Percentiles rank a stretch among this genome's conserved stretches.
phyloP scores from a whole-genome alignment of 768 basidiomycete genomes.

The Suillus variegatus region DNA sequence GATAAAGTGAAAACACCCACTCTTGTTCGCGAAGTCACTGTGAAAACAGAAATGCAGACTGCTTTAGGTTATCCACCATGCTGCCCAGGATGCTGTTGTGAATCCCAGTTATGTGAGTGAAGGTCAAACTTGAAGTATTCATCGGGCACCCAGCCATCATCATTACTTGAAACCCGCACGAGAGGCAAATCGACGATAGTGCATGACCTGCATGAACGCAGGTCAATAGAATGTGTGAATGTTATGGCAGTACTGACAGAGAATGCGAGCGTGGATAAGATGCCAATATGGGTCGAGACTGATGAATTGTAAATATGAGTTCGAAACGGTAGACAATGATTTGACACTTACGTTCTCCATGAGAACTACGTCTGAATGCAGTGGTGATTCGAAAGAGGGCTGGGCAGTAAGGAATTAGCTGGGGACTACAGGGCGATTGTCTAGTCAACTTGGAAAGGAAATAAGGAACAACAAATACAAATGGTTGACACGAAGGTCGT shows the following conservation, averaged over 20 bases:
- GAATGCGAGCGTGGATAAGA: not conserved
- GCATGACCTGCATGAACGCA: not conserved
- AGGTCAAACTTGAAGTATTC: not conserved
- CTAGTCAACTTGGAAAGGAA: not conserved
- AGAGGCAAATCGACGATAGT: not conserved
- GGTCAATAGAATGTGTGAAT: not conserved
- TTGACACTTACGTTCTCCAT: not conserved
- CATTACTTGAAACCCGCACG: not conserved
- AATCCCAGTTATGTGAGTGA: not conserved
- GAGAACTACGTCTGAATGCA: not conserved
- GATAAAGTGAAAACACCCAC: not conserved
- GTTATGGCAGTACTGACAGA: not conserved
- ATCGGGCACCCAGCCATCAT: not conserved
- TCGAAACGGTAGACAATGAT: not conserved
- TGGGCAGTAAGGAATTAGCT: not conserved
- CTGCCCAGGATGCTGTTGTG: not conserved
- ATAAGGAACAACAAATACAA: not conserved
- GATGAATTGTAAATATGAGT: not conserved
- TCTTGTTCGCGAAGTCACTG: not conserved
- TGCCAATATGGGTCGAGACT: not conserved
- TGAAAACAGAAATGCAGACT: not conserved
- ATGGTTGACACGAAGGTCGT: not conserved
- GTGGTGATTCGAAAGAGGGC: not conserved
- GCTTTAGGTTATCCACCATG: not conserved
- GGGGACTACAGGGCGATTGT: not conserved